Conservation (phyloP, 768 basidiomycete species). For the Cyclocybe cylindracea region DNA sequence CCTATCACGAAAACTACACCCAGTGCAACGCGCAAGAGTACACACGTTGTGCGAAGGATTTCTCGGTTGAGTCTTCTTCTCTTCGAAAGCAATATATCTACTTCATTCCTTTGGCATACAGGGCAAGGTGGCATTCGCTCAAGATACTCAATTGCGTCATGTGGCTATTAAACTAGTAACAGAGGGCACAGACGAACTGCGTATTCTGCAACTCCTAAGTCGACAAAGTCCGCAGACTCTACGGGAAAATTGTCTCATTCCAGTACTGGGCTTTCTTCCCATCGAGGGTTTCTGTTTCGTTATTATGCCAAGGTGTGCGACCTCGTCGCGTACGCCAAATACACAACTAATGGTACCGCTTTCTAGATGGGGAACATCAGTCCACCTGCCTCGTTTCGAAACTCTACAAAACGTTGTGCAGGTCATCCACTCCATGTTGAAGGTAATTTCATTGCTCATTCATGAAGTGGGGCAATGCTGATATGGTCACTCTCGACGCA, state of each 20-base stretch:
- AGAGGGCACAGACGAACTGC: slow-evolving; percentile 21
- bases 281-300: slow-evolving; percentile 20
- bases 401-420: slow-evolving; percentile 10
- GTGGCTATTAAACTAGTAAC: slow-evolving; percentile 27
- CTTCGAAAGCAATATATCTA: not conserved
- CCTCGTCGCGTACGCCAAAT: no score
- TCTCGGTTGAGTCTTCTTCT: no score
- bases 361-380: slow-evolving; percentile 15
- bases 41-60: not conserved
- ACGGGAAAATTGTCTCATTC: slow-evolving; percentile 16
- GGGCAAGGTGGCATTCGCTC: slow-evolving; percentile 13
- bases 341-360: not conserved
- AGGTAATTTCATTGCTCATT: slow-evolving; percentile 2
- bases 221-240: slow-evolving; percentile 5
- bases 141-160: slow-evolving; percentile 19
- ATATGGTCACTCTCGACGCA: not conserved
- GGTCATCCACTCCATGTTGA: slow-evolving; percentile 18
- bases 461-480: not conserved
- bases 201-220: slow-evolving; percentile 18
- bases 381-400: not conserved
- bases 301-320: slow-evolving; percentile 29
- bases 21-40: no score
- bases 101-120: not conserved
- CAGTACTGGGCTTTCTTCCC: slow-evolving; percentile 25
- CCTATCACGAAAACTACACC: not conserved